These are phyloP conservation scores for Sugiyamaella mastotermitis DNA, from an alignment of 805 yeast genomes.

Conservation along the genomic window DNA sequence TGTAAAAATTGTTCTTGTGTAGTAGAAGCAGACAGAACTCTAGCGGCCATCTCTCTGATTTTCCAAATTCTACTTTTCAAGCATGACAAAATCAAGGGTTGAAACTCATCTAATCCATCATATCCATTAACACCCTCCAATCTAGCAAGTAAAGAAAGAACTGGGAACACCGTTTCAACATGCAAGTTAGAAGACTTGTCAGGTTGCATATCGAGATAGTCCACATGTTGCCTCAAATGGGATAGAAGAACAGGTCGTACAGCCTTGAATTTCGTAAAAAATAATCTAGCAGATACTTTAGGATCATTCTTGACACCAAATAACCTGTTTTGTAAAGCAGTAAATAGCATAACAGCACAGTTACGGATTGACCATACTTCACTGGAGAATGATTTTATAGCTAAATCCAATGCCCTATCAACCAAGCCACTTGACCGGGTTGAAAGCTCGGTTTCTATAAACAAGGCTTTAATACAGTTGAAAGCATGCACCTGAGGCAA, in stretches of 20 bases:
- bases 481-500: conserved; percentile 92
- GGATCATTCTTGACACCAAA: conserved; percentile 53
- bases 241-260: conserved; percentile 43
- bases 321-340: conserved; percentile 72
- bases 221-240: conserved; percentile 23
- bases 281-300: conserved; percentile 46
- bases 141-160: conserved; percentile 64
- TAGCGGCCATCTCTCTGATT: conserved; percentile 80
- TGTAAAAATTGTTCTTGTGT: conserved; percentile 27
- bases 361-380: conserved; percentile 81
- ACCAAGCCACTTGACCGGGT: conserved; percentile 45
- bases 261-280: conserved; percentile 60
- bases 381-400: conserved; percentile 59
- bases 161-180: conserved; percentile 66
- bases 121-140: conserved; percentile 56
- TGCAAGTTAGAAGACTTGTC: conserved; percentile 18
- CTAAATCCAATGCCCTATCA: conserved; percentile 51
- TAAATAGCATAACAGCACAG: conserved; percentile 89
- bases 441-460: conserved; percentile 65
- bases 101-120: conserved; percentile 47
- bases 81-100: conserved; percentile 41
- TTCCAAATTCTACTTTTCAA: conserved; percentile 65
- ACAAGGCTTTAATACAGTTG: conserved; percentile 71
- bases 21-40: conserved; percentile 52
- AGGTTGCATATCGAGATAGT: conserved; percentile 12